These are phyloP conservation scores for Globisporangium heterothallicum DNA, from an alignment of 352 stramenopile genomes.

Conservation along the genomic window DNA sequence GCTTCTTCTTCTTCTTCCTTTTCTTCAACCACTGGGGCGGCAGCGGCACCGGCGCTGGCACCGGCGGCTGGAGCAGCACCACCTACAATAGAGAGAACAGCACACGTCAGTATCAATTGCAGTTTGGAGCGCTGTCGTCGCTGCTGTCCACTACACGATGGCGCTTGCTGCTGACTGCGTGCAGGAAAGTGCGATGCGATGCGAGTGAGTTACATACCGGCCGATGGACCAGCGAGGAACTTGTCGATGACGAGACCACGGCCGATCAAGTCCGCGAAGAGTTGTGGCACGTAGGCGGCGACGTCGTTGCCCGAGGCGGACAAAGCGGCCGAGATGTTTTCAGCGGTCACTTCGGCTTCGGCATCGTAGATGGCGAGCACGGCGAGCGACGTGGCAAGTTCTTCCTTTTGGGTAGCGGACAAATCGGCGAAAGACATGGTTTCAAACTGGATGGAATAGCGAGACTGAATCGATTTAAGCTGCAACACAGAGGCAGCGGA, in stretches of 20 bases:
- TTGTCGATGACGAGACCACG: constrained; percentile 83
- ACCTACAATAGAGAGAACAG: too few relatives aligned
- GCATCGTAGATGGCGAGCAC: constrained; percentile 76
- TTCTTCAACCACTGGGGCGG: constrained; percentile 46
- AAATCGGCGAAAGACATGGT: constrained; percentile 85
- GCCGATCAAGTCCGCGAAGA: constrained; percentile 81
- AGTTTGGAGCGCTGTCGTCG: background rate
- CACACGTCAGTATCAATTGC: background rate
- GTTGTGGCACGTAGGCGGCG: constrained; percentile 65
- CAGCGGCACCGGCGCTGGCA: constrained; percentile 37
- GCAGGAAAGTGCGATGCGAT: background rate
- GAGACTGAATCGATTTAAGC: constrained; percentile 88
- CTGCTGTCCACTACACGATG: background rate
- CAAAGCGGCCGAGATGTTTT: constrained; percentile 72
- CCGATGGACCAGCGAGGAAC: constrained; percentile 83
- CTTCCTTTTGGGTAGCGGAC: constrained; percentile 77
- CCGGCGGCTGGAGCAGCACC: constrained; percentile 47
- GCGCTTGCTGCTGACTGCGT: background rate
- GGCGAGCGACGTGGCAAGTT: constrained; percentile 80
- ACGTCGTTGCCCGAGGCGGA: constrained; percentile 77
- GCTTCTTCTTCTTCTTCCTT: constrained; percentile 86
- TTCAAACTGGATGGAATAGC: constrained; percentile 46
- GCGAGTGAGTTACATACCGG: constrained; percentile 69
- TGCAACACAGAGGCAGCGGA: constrained; percentile 39
- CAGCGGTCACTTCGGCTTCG: constrained; percentile 68